phyloP scores from a whole-genome alignment of 164 flowering plant species.

The Stephania yunnanensis region DNA sequence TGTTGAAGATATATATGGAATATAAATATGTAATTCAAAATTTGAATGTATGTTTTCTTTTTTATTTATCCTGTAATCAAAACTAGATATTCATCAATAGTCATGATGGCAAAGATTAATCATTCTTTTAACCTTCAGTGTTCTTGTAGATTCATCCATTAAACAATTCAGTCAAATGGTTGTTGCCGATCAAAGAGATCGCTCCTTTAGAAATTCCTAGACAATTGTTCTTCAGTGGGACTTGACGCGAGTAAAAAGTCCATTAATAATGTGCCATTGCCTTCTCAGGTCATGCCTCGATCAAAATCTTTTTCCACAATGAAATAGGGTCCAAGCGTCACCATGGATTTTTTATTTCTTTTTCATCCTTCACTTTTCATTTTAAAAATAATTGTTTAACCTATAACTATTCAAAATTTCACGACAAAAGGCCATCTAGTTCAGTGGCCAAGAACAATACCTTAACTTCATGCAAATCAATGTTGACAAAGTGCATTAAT shows the following conservation, averaged over 20 bases:
- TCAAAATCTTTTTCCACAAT: background rate
- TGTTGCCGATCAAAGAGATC: too few relatives aligned
- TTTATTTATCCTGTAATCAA: too few relatives aligned
- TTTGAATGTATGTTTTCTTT: too few relatives aligned
- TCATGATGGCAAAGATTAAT: too few relatives aligned
- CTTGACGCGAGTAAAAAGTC: background rate
- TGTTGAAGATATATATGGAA: too few relatives aligned
- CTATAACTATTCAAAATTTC: background rate
- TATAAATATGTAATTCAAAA: too few relatives aligned
- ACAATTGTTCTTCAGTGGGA: background rate
- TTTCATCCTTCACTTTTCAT: background rate
- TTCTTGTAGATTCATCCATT: too few relatives aligned
- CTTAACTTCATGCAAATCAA: conserved; percentile 57
- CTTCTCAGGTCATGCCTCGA: too few relatives aligned
- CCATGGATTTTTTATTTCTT: background rate
- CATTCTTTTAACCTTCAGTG: too few relatives aligned
- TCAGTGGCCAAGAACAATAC: conserved; percentile 23
- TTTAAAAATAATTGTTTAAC: background rate
- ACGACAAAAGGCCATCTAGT: background rate
- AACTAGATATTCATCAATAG: too few relatives aligned
- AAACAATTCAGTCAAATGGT: too few relatives aligned
- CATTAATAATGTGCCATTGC: too few relatives aligned
- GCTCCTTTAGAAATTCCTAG: background rate
- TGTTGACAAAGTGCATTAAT: conserved; percentile 44
- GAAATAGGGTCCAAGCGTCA: background rate